Evolutionary conservation across 768 basidiomycete species (phyloP), one percentile per base, ranked within the genome.

Genomic region (Rhodotorula babjevae): DNA sequence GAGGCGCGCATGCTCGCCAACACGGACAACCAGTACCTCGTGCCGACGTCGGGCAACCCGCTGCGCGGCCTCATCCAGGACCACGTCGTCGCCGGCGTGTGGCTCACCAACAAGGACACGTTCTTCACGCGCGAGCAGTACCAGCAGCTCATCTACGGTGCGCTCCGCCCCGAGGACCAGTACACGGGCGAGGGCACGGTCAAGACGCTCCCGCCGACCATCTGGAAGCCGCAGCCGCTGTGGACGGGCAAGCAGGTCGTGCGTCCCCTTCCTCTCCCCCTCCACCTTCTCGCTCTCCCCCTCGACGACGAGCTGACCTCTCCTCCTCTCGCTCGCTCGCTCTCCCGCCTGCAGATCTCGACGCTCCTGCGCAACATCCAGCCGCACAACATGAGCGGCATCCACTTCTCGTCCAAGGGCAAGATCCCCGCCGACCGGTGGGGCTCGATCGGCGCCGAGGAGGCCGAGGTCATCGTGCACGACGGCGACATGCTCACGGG

Each of bases 161-260:
- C 95, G 16, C 84, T 99, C 47, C 84, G 91, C 71, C 92, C 94
- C 15, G 96, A 99, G 81, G 89, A 90, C 50, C 79, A 82, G 70
- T 88, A 90, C 75, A 83, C 84, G 25, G 83, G 83, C 23, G 84
- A 83, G 63, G 86, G 87, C 42, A 87, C 87, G 36, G 83, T 99
- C 61, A 79, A 87, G 63, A 97, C 92, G 11, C 81, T 98, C 16
- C 91, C 94, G 4, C 96, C 96, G 4, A 84, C 94, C 12, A 89
- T 99, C 65, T 93, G 91, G 90, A 92, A 89, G 81, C 96, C 96
- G 0, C 84, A 82, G 73, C 88, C 93, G 2, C 82, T 95, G 60
- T 99, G 96, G 96, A 98, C 95, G 0, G 96, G 96, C 58, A 99
- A 99, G 80, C 96, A 99, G 82, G 88, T 98, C 58, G 92, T 95